Conservation (phyloP, 1,284 basidiomycete genomes). For the Ustilago cynodontis region DNA sequence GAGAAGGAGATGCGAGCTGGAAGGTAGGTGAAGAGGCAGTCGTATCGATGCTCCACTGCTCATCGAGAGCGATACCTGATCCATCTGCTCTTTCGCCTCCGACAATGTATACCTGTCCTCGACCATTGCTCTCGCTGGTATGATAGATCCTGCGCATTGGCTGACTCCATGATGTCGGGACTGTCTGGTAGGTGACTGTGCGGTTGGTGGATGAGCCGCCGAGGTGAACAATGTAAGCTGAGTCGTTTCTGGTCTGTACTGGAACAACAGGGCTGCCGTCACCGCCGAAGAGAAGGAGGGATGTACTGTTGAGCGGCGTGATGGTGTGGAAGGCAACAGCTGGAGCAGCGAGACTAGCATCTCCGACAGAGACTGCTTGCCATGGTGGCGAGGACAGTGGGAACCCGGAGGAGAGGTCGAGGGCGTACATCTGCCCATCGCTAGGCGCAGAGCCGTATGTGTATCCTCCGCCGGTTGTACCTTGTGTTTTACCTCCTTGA, state of each 20-base stretch:
- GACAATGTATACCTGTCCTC: conserved; percentile 53
- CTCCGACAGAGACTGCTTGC: conserved; percentile 22
- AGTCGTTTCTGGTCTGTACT: conserved; percentile 59
- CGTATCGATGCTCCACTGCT: conserved; percentile 47
- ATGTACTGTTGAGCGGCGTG: conserved; percentile 48
- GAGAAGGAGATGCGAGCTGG: conserved; percentile 18
- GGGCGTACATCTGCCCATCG: conserved; percentile 49
- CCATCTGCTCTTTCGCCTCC: conserved; percentile 63
- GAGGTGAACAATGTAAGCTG: conserved; percentile 53
- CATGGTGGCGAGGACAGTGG: conserved; percentile 50
- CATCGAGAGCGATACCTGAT: conserved; percentile 45
- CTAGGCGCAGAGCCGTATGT: conserved; percentile 60
- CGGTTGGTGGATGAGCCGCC: conserved; percentile 19
- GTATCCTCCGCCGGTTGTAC: conserved; percentile 52
- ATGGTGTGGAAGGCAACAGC: conserved; percentile 60
- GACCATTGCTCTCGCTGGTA: conserved; percentile 46
- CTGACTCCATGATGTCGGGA: conserved; percentile 49
- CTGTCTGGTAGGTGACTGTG: conserved; percentile 22
- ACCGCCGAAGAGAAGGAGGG: conserved; percentile 62
- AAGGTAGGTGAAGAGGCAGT: conserved; percentile 28
- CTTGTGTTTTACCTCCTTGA: conserved; percentile 64
- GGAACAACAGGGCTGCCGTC: conserved; percentile 40
- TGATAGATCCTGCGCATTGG: conserved; percentile 62
- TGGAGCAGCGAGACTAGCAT: conserved; percentile 21
- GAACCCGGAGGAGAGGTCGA: conserved; percentile 54